A percentile compares a stretch with the other conserved stretches of the same genome.
Evolutionary conservation across 2,329 filamentous ascomycete species (phyloP).

Genomic region (Cucurbitaria berberidis): DNA sequence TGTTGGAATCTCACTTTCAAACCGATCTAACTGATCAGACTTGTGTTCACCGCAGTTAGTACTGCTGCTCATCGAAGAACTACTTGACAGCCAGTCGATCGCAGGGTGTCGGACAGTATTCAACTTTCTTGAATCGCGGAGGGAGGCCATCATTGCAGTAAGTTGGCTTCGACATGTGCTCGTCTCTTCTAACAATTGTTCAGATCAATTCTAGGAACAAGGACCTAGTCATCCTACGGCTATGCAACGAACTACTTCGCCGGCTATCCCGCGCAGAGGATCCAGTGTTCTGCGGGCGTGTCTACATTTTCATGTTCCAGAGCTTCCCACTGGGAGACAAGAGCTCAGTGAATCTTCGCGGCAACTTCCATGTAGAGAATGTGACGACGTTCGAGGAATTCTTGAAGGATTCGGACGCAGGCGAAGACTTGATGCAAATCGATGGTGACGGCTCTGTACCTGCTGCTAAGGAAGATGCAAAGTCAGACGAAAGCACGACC

Average conservation of each 20-base stretch:
- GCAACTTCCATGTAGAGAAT: conserved; percentile 96
- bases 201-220: conserved; percentile 64
- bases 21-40: conserved; percentile 39
- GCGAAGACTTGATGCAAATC: conserved; percentile 68
- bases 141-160: conserved; percentile 84
- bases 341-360: conserved; percentile 94
- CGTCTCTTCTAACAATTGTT: conserved; percentile 26
- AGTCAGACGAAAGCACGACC: conserved; percentile 32
- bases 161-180: conserved; percentile 29
- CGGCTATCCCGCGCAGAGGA: conserved; percentile 94
- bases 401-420: conserved; percentile 44
- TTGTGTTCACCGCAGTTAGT: conserved; percentile 78
- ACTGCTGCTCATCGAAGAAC: conserved; percentile 91
- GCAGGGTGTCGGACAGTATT: conserved; percentile 90
- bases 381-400: conserved; percentile 80
- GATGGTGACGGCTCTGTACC: conserved; percentile 55
- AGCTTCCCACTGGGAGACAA: conserved; percentile 96
- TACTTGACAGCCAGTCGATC: conserved; percentile 95
- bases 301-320: conserved; percentile 99
- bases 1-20: neutral
- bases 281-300: conserved; percentile 93
- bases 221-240: conserved; percentile 85
- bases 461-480: conserved; percentile 46
- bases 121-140: conserved; percentile 90
- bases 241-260: conserved; percentile 93